These are phyloP conservation scores for Spiromastix sp. DNA, from an alignment of 2,329 filamentous ascomycete species.

Conservation along the genomic window DNA sequence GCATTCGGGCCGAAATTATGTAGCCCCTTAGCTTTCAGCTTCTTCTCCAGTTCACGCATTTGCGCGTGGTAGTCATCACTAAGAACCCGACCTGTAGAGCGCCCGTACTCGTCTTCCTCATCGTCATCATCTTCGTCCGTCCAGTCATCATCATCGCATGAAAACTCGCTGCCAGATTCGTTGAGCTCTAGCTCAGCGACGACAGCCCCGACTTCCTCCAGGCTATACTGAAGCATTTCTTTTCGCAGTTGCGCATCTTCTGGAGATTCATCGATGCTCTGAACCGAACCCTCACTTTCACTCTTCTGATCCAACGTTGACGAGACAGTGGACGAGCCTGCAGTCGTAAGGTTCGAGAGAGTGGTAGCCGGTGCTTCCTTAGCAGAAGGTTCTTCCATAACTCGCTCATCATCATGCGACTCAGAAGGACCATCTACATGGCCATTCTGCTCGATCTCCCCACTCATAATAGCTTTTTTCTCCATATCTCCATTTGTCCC, in stretches of 20 bases:
- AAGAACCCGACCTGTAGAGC: slow-evolving; percentile 56
- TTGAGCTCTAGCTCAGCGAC: slow-evolving; percentile 87
- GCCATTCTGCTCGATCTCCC: not conserved
- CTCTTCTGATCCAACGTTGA: slow-evolving; percentile 1
- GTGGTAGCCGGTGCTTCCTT: not conserved
- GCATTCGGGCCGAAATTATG: slow-evolving; percentile 47
- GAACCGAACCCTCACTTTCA: slow-evolving; percentile 28
- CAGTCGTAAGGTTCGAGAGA: slow-evolving; percentile 2
- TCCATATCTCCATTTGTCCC: slow-evolving; percentile 1
- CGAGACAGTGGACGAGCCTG: slow-evolving; percentile 1
- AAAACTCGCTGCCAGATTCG: slow-evolving; percentile 44
- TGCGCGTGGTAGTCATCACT: slow-evolving; percentile 64
- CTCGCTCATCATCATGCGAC: not conserved
- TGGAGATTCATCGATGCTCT: slow-evolving; percentile 61
- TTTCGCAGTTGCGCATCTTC: slow-evolving; percentile 72
- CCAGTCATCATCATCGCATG: slow-evolving; percentile 45
- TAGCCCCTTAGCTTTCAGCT: slow-evolving; percentile 50
- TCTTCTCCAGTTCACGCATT: slow-evolving; percentile 78
- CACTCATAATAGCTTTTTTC: not conserved
- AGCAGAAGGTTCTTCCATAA: not conserved
- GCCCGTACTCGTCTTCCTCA: slow-evolving; percentile 66
- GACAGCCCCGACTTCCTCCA: slow-evolving; percentile 80
- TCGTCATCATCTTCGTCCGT: slow-evolving; percentile 47
- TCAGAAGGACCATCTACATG: not conserved
- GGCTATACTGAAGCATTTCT: slow-evolving; percentile 83